Evolutionary conservation across 2,329 filamentous ascomycete genomes (phyloP), one percentile per base, ranked within the genome.

Genomic region (Pyrenophora seminiperda): DNA sequence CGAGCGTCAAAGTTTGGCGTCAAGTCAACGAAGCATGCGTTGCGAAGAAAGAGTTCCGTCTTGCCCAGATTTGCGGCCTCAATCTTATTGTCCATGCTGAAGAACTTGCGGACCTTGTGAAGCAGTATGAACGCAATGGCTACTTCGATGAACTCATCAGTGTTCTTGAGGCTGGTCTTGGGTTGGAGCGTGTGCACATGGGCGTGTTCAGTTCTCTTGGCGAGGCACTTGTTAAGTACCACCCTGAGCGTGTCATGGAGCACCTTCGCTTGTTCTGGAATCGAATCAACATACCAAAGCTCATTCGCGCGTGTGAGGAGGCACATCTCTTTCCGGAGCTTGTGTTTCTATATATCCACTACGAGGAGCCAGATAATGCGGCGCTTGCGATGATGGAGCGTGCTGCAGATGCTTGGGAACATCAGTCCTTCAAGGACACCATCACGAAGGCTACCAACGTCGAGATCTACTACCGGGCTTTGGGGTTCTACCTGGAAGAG

Each of bases 391-490:
- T 99, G 79, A 99, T 99, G 84, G 94, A 99, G 80, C 90, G 91
- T 63, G 90, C 94, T 10, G 88, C 95, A 61, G 95, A 97, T 79
- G 92, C 94, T 1, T 99, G 94, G 94, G 95, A 99, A 75, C 94
- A 99, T 77, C 91, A 97, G 73, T 94, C 95, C 40, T 99, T 99
- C 86, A 99, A 99, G 82, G 95, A 99, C 72, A 97, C 96, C 42
- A 83, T 96, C 49, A 86, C 96, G 77, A 99, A 99, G 83, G 93
- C 97, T 60, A 90, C 92, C 68, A 99, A 99, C 77, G 78, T 99
- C 68, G 95, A 99, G 77, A 99, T 99, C 67, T 99, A 97, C 81
- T 99, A 99, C 82, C 90, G 93, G 45, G 91, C 90, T 20, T 83
- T 97, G 70, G 96, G 93, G 79, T 97, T 97, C 77, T 97, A 97